Percentiles rank a stretch among this genome's conserved stretches.
Evolutionary conservation across 2,329 filamentous ascomycete species (phyloP).

Genomic region (Colletotrichum sp.): DNA sequence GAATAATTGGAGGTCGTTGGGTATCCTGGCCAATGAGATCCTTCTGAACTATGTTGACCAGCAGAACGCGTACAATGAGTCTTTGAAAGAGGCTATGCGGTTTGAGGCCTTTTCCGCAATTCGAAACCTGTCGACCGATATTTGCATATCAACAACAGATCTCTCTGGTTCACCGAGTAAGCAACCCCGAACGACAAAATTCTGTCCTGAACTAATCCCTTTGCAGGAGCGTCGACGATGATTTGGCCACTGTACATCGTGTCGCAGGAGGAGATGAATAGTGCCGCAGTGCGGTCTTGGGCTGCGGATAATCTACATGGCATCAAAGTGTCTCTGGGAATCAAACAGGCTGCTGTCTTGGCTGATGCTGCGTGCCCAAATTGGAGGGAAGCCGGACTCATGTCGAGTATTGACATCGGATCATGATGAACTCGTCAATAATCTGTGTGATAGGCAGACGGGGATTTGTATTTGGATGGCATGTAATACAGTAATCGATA

Average conservation of each 20-base stretch:
- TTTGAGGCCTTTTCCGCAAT: not conserved
- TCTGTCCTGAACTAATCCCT: not conserved
- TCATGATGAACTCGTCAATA: not conserved
- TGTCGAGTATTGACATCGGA: not conserved
- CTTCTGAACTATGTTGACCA: not conserved
- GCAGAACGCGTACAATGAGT: not conserved
- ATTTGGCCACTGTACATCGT: conserved; percentile 24
- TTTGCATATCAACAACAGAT: not conserved
- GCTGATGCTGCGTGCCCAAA: conserved; percentile 11
- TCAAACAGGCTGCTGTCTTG: conserved; percentile 24
- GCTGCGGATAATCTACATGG: conserved; percentile 21
- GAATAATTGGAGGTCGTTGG: conserved; percentile 26
- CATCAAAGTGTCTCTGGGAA: conserved; percentile 21
- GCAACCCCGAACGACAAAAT: not conserved
- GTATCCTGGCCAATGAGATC: conserved; percentile 21
- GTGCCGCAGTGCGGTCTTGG: conserved; percentile 1
- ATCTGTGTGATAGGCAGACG: not conserved
- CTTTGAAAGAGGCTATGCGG: not conserved
- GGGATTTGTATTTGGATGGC: not conserved
- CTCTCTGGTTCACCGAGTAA: not conserved
- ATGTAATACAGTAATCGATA: not conserved
- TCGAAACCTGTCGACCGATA: not conserved
- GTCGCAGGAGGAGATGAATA: conserved; percentile 18
- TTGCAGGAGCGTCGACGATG: not conserved
- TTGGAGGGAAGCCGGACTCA: not conserved